Conservation (phyloP, 2,329 filamentous ascomycete species). For the Paecilomyces sp. region DNA sequence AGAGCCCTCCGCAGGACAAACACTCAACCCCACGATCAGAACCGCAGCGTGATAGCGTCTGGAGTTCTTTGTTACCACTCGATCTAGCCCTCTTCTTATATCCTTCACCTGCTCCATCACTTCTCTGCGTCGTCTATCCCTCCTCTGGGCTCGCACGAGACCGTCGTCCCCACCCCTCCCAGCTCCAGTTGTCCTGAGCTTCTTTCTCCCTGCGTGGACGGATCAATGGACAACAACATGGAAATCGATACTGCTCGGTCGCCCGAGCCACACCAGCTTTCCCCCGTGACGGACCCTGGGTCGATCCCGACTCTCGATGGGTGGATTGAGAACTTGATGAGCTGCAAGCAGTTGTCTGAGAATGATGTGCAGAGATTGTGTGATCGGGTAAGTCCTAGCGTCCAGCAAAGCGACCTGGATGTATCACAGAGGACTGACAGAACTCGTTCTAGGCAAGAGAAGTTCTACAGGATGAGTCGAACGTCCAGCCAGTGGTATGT, state of each 20-base stretch:
- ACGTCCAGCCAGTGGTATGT: conserved; percentile 95
- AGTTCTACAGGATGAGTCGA: conserved; percentile 94
- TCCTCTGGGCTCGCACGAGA: conserved; percentile 25
- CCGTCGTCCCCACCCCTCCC: conserved; percentile 20
- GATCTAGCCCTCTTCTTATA: not conserved
- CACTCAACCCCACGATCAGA: conserved; percentile 10
- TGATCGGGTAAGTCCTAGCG: conserved; percentile 68
- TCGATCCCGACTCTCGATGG: conserved; percentile 90
- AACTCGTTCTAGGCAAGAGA: conserved; percentile 66
- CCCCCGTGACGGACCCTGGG: conserved; percentile 72
- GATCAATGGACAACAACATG: conserved; percentile 92
- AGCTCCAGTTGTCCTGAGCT: conserved; percentile 11
- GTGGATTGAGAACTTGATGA: conserved; percentile 98
- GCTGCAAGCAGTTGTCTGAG: conserved; percentile 95
- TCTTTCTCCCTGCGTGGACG: conserved; percentile 15
- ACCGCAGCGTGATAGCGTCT: conserved; percentile 5
- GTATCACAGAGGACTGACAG: conserved; percentile 8
- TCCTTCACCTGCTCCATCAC: conserved; percentile 8
- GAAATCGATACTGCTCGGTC: conserved; percentile 84
- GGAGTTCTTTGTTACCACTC: conserved; percentile 12
- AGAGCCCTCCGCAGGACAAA: conserved; percentile 7
- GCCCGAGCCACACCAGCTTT: conserved; percentile 68
- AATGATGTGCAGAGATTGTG: conserved; percentile 92
- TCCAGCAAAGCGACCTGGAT: conserved; percentile 3
- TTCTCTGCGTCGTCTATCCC: conserved; percentile 5